These are phyloP conservation scores for Leonotis leonurus DNA, from an alignment of 257 asterid genomes.

Conservation along the genomic window DNA sequence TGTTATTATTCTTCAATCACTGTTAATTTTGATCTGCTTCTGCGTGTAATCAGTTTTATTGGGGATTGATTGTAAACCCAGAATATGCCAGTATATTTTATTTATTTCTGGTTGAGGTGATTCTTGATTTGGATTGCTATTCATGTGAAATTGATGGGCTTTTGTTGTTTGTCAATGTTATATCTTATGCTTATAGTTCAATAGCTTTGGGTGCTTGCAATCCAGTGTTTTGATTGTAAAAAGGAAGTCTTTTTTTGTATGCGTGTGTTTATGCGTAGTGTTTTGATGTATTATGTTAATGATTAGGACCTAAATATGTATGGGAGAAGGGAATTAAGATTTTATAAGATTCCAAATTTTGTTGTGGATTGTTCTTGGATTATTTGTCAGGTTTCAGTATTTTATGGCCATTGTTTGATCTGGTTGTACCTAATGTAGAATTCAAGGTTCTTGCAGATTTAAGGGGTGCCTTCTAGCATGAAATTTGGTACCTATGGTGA, in stretches of 20 bases:
- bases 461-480: neutral
- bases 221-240: neutral
- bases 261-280: neutral
- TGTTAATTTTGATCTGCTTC: slow-evolving; percentile 18
- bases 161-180: neutral
- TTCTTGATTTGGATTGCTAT: slow-evolving; percentile 2
- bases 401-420: neutral
- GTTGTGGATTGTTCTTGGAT: neutral
- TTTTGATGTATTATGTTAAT: neutral
- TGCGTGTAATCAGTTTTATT: neutral
- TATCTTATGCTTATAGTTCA: neutral
- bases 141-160: slow-evolving; percentile 9
- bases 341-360: neutral
- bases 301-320: neutral
- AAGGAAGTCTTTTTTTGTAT: neutral
- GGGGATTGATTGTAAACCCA: neutral
- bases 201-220: neutral
- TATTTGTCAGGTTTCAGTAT: neutral
- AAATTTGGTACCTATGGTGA: neutral
- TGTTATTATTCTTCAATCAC: slow-evolving; percentile 20
- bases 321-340: neutral
- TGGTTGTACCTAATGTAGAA: neutral
- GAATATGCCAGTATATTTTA: slow-evolving; percentile 1
- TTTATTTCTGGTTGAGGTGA: slow-evolving; percentile 5
- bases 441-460: neutral